Evolutionary conservation across 345 rosid genomes (phyloP).

Genomic region (Jatropha curcas): DNA sequence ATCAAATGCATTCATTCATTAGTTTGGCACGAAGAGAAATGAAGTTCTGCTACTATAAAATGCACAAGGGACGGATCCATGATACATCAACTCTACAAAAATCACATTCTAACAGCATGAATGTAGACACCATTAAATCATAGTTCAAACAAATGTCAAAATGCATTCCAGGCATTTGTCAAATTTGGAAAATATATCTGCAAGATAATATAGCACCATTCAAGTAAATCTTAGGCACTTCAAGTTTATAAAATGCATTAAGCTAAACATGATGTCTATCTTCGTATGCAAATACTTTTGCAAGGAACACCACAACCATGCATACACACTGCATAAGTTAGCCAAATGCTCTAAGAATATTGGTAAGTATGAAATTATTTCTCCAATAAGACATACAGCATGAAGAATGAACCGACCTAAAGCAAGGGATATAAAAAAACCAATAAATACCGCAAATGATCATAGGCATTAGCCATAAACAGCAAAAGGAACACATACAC

Average conservation of each 20-base stretch:
- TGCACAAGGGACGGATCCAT: background rate
- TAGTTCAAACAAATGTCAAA: no score
- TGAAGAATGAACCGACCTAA: background rate
- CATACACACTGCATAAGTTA: background rate
- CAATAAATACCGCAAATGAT: background rate
- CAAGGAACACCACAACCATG: background rate
- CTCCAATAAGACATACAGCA: background rate
- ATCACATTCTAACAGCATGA: no score
- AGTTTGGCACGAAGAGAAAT: no score
- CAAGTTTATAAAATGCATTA: background rate
- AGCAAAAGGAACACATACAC: background rate
- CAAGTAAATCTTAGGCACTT: background rate
- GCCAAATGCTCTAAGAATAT: background rate
- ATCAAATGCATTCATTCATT: no score
- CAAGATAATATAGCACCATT: background rate
- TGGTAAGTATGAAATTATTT: background rate
- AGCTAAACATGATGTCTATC: background rate
- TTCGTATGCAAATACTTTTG: background rate
- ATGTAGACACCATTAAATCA: no score
- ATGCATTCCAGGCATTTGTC: no score
- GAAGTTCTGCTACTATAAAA: no score
- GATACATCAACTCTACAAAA: no score
- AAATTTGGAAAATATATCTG: no score
- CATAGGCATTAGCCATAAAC: background rate
- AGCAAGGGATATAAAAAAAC: background rate